Evolutionary conservation across 2,329 filamentous ascomycete genomes (phyloP).

Genomic region (Sclerotinia sclerotiorum): DNA sequence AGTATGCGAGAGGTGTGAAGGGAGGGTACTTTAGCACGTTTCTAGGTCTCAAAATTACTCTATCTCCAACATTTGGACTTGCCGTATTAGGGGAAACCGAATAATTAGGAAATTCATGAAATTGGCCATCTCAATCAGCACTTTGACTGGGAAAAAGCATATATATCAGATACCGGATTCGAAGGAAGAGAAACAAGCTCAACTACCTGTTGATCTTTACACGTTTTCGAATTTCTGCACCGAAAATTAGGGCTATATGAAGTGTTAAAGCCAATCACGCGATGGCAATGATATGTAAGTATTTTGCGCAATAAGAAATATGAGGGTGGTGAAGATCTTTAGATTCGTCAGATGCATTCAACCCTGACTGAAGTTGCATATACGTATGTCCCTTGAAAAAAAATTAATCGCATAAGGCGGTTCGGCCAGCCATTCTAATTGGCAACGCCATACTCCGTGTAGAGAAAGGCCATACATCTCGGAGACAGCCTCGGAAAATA

Average conservation of each 20-base stretch:
- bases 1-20: neutral
- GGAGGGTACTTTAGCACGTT: neutral
- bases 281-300: neutral
- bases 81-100: neutral
- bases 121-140: neutral
- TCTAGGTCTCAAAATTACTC: neutral
- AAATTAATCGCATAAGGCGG: neutral
- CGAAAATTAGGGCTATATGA: neutral
- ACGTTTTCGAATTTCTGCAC: neutral
- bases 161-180: neutral
- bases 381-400: too few species aligned
- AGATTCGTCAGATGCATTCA: neutral
- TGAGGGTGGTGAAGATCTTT: neutral
- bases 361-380: too few species aligned
- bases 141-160: neutral
- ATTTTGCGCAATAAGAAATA: neutral
- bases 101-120: too few species aligned
- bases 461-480: neutral
- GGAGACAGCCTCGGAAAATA: neutral
- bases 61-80: neutral
- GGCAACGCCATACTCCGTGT: neutral
- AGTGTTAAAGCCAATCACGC: neutral
- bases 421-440: neutral
- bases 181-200: neutral
- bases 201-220: neutral